Evolutionary conservation across 2,329 filamentous ascomycete genomes (phyloP), one percentile per base, ranked within the genome.

Genomic region (Ceratocystis colombiana): DNA sequence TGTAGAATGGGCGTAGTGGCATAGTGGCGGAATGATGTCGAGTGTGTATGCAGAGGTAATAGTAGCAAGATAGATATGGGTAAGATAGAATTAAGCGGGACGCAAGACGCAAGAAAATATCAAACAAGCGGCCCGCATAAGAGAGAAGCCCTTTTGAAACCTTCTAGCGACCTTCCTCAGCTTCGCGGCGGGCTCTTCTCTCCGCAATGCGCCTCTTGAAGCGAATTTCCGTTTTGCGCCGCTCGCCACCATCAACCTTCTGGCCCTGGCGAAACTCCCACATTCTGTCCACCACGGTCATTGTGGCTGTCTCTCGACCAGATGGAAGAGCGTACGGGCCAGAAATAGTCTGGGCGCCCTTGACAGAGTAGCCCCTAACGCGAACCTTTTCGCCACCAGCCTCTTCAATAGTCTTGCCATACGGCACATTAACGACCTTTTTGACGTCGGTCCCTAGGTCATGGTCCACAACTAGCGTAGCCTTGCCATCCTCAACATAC

Each of bases 201-300:
- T 92, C 89, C 45, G 86, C 86, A 64, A 88, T 85, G 70, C 88
- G 84, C 78, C 85, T 88, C 86, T 96, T 96, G 71, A 92, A 90
- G 72, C 89, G 82, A 64, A 96, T 86, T 78, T 96, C 88, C 17
- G 88, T 89, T 75, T 84, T 86, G 76, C 94, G 84, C 75, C 94
- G 86, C 81, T 99, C 94, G 80, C 94, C 94, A 73, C 94, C 94
- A 76, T 97, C 92, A 70, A 99, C 87, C 86, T 97, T 97, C 73
- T 85, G 85, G 33, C 94, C 93, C 72, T 87, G 83, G 74, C 83
- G 87, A 72, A 91, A 81, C 79, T 97, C 93, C 94, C 93, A 97
- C 79, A 97, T 88, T 8, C 93, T 91, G 75, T 96, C 92, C 66
- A 86, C 84, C 25, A 89, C 82, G 69, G 81, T 80, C 70, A 97